Base-by-base conservation (phyloP, 306 rosid species). In the Fragaria ananassa region DNA sequence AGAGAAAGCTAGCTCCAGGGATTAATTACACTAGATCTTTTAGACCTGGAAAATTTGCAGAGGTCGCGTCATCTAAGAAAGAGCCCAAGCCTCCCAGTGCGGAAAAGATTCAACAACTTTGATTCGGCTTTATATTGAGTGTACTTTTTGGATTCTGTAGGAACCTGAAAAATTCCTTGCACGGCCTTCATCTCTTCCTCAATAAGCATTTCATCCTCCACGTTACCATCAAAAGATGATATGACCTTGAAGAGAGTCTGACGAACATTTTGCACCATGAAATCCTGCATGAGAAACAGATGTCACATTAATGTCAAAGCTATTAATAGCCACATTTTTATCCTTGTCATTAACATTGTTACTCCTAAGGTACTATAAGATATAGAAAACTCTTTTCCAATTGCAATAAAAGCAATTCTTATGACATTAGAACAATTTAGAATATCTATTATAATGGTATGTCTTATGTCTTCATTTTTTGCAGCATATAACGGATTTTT, bases 91-190 rank as follows among this genome's bases (percentile, higher is more conserved):
- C 98, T 88, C 49, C 98, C 96, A 4, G 93, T 88, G 49, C 89
- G 97, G 70, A 82, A 91, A 70, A 91, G 96, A 86, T 91, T 86
- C 75, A 93, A 80, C 70, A 93, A 74, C 83, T 90, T 91, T 25
- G 82, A 74, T 25, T 90, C 88, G 50, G 85, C 90, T 84, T 84
- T 87, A 79, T 61, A 71, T 82, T 77, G 54, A 49, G 85, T 81
- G 39, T 80, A 80, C 66, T 84, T 87, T 54, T 39, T 47, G 78
- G 49, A 58, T 72, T 88, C 88, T 63, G 17, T 10, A 44, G 83
- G 78, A 81, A 93, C 60, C n/a, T 72, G 86, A 77, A 93, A 86
- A 57, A 81, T 85, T 79, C 78, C 82, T 57, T 58, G 83, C 84
- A 91, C 71, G 4, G 90, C 84, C 50, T 6, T 58, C 65, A 90